Evolutionary conservation across 2,329 filamentous ascomycete genomes (phyloP).

Genomic region (Claviceps sp.): DNA sequence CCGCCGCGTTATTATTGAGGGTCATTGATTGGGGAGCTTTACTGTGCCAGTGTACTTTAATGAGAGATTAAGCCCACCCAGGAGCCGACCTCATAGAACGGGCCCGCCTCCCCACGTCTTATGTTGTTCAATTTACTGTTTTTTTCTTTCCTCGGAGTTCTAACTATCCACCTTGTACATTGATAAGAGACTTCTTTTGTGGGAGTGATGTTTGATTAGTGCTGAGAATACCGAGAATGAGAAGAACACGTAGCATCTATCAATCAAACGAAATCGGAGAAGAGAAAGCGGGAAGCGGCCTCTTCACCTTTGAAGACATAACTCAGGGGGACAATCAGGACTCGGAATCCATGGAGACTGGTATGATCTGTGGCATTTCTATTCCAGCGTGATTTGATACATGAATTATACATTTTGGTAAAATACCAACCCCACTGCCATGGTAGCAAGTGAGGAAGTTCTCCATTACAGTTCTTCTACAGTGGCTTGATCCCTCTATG

Average conservation of each 20-base stretch:
- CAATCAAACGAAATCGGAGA: not conserved
- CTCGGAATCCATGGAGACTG: not conserved
- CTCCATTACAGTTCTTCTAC: slow-evolving; percentile 8
- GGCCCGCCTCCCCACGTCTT: slow-evolving; percentile 6
- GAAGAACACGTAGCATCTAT: not conserved
- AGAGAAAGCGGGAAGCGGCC: not conserved
- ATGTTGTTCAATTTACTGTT: slow-evolving; percentile 13
- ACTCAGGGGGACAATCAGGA: not conserved
- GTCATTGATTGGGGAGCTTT: slow-evolving; percentile 5
- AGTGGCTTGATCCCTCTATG: slow-evolving; percentile 88
- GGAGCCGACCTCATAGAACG: slow-evolving; percentile 15
- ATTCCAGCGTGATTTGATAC: slow-evolving; percentile 4
- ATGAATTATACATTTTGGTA: not conserved
- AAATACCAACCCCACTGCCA: not conserved
- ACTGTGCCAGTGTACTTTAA: slow-evolving; percentile 22
- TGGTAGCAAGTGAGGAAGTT: not conserved
- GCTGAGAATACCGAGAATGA: not conserved
- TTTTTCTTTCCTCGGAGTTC: not conserved
- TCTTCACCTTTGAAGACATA: not conserved
- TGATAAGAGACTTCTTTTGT: not conserved
- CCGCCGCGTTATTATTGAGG: slow-evolving; percentile 6
- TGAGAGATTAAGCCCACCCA: slow-evolving; percentile 19
- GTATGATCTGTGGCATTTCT: slow-evolving; percentile 9
- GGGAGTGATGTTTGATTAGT: not conserved
- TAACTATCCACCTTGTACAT: no score